Conservation (phyloP, 495 filamentous ascomycete species). For the Penicillium ochrochloron region DNA sequence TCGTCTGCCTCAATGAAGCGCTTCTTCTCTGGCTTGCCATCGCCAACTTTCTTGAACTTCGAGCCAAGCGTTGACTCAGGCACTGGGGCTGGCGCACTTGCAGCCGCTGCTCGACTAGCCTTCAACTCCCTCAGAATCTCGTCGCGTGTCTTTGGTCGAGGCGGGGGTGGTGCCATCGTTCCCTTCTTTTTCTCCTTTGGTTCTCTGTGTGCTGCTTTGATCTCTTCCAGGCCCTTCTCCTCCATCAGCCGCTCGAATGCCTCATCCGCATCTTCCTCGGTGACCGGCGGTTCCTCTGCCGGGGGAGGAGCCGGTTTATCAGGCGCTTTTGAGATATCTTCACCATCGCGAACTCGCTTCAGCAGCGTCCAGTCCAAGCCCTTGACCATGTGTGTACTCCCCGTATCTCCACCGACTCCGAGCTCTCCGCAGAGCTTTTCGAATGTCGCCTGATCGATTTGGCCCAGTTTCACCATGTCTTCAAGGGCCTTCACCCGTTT, state of each 20-base stretch:
- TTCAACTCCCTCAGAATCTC: slow-evolving; percentile 84
- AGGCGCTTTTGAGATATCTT: slow-evolving; percentile 58
- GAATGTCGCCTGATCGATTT: slow-evolving; percentile 78
- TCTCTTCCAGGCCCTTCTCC: slow-evolving; percentile 61
- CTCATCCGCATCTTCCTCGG: slow-evolving; percentile 64
- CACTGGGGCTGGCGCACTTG: slow-evolving; percentile 57
- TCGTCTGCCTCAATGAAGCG: slow-evolving; percentile 77
- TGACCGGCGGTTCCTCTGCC: slow-evolving; percentile 13
- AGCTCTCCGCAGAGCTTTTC: slow-evolving; percentile 74
- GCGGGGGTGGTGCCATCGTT: slow-evolving; percentile 66
- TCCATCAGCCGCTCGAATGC: slow-evolving; percentile 74
- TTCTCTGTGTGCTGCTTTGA: slow-evolving; percentile 47
- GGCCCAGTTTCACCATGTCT: slow-evolving; percentile 77
- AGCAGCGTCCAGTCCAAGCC: slow-evolving; percentile 86
- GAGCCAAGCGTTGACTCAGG: slow-evolving; percentile 65
- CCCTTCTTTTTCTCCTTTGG: slow-evolving; percentile 76
- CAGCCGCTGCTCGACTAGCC: slow-evolving; percentile 64
- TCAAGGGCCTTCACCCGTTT: slow-evolving; percentile 77
- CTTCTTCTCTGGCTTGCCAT: slow-evolving; percentile 58
- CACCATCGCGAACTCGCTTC: slow-evolving; percentile 70
- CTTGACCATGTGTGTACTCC: slow-evolving; percentile 85
- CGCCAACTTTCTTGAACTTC: slow-evolving; percentile 82
- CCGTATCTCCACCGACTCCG: slow-evolving; percentile 75
- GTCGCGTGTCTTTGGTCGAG: slow-evolving; percentile 75
- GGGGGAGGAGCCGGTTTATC: slow-evolving; percentile 25